A percentile compares a stretch with the other conserved stretches of the same genome.
Conservation (phyloP, 2,329 filamentous ascomycete genomes). For the Whalleya microplaca region DNA sequence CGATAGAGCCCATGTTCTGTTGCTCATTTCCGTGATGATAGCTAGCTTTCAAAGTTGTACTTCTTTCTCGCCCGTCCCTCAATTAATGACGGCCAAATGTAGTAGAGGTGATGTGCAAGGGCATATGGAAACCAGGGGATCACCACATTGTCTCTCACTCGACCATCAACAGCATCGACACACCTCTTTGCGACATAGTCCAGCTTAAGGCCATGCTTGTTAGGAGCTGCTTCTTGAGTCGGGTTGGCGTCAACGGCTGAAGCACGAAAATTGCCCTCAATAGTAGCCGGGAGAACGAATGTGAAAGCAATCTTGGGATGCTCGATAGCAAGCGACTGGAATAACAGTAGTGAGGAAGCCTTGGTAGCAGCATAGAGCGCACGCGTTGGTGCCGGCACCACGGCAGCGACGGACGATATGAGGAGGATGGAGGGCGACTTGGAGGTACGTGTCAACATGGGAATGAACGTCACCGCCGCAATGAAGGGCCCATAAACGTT, state of each 20-base stretch:
- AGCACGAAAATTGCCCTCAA: slow-evolving; percentile 40
- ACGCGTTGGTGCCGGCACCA: slow-evolving; percentile 40
- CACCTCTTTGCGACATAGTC: slow-evolving; percentile 37
- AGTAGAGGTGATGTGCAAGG: slow-evolving; percentile 36
- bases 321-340: slow-evolving; percentile 40
- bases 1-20: no score
- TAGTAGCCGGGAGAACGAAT: slow-evolving; percentile 38
- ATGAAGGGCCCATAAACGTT: slow-evolving; percentile 39
- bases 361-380: slow-evolving; percentile 41
- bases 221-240: slow-evolving; percentile 28
- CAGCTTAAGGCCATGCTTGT: slow-evolving; percentile 37
- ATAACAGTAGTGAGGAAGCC: slow-evolving; percentile 38
- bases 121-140: slow-evolving; percentile 38
- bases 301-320: slow-evolving; percentile 38
- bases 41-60: slow-evolving; percentile 31
- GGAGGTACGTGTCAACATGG: slow-evolving; percentile 37
- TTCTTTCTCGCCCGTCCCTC: slow-evolving; percentile 37
- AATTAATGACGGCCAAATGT: slow-evolving; percentile 36
- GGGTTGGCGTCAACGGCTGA: slow-evolving; percentile 38
- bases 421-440: slow-evolving; percentile 33
- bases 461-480: slow-evolving; percentile 36
- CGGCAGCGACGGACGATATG: slow-evolving; percentile 35
- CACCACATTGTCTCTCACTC: slow-evolving; percentile 33
- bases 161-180: slow-evolving; percentile 33
- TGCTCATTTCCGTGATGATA: background rate